Percentiles rank a stretch among this genome's conserved stretches.
Conservation (phyloP, 768 basidiomycete genomes). For the Termitomyces sp. region DNA sequence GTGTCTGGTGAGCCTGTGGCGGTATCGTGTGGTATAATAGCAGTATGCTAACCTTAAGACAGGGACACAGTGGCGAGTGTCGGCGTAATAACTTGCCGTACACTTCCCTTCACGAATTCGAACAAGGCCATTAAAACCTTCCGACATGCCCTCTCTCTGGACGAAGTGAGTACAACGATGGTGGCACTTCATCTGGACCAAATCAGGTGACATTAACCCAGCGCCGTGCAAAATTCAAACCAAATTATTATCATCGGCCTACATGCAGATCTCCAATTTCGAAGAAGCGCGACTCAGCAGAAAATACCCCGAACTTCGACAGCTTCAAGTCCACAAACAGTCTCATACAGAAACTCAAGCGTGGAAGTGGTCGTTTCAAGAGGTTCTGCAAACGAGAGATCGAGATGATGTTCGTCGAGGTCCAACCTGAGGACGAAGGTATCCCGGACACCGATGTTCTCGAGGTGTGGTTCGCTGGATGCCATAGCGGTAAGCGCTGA, state of each 20-base stretch:
- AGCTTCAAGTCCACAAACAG: background rate
- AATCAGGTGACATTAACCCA: slow-evolving; percentile 19
- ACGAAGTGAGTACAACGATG: slow-evolving; percentile 50
- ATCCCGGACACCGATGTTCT: slow-evolving; percentile 43
- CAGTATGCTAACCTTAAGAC: background rate
- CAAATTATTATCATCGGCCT: slow-evolving; percentile 57
- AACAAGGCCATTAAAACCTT: slow-evolving; percentile 67
- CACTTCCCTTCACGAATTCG: slow-evolving; percentile 63
- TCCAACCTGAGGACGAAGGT: slow-evolving; percentile 5
- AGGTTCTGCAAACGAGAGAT: slow-evolving; percentile 4
- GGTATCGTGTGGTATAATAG: slow-evolving; percentile 10
- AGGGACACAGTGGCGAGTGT: slow-evolving; percentile 84
- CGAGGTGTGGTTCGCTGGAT: slow-evolving; percentile 82
- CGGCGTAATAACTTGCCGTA: slow-evolving; percentile 55
- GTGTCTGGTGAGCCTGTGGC: slow-evolving; percentile 83
- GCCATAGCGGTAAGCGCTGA: slow-evolving; percentile 55
- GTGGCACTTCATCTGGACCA: background rate
- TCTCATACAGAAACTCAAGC: slow-evolving; percentile 4
- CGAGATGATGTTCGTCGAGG: slow-evolving; percentile 1
- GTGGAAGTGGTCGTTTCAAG: slow-evolving; percentile 1
- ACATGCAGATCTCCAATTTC: slow-evolving; percentile 20
- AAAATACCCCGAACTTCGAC: slow-evolving; percentile 14
- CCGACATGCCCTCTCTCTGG: slow-evolving; percentile 74
- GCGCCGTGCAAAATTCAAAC: slow-evolving; percentile 65
- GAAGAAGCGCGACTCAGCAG: slow-evolving; percentile 24